Evolutionary conservation across 2,329 filamentous ascomycete species (phyloP).

Genomic region (Chrysoporthe puriensis): DNA sequence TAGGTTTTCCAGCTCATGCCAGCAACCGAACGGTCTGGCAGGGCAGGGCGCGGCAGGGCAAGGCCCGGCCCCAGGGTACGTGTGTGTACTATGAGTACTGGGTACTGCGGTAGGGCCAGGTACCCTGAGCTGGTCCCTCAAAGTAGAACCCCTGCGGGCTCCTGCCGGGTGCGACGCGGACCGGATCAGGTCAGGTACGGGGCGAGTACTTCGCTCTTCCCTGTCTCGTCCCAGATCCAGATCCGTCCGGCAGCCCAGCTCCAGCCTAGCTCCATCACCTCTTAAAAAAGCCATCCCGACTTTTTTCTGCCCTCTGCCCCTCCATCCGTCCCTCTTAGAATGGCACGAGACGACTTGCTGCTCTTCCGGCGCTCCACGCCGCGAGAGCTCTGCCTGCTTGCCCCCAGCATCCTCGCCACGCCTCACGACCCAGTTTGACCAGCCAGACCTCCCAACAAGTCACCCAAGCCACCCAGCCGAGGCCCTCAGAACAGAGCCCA

Average conservation of each 20-base stretch:
- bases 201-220: neutral
- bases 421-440: neutral
- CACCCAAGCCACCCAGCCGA: neutral
- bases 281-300: slow-evolving; percentile 45
- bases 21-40: neutral
- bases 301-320: slow-evolving; percentile 39
- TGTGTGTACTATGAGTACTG: too few species aligned
- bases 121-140: neutral
- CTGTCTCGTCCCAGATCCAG: slow-evolving; percentile 8
- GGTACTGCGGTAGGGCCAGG: neutral
- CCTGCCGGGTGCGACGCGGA: neutral
- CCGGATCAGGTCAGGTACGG: slow-evolving; percentile 1
- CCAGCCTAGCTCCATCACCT: slow-evolving; percentile 25
- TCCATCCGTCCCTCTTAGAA: slow-evolving; percentile 39
- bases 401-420: slow-evolving; percentile 4
- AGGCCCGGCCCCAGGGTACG: neutral
- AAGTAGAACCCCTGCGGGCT: neutral
- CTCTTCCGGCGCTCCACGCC: slow-evolving; percentile 42
- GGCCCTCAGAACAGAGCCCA: neutral
- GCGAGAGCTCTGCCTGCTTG: slow-evolving; percentile 38
- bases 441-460: neutral
- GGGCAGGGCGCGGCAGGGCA: neutral
- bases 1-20: neutral
- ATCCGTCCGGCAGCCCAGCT: slow-evolving; percentile 16
- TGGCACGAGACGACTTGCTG: slow-evolving; percentile 46